Base-by-base conservation (phyloP, 805 yeast species). In the Ogataea pilisensis region DNA sequence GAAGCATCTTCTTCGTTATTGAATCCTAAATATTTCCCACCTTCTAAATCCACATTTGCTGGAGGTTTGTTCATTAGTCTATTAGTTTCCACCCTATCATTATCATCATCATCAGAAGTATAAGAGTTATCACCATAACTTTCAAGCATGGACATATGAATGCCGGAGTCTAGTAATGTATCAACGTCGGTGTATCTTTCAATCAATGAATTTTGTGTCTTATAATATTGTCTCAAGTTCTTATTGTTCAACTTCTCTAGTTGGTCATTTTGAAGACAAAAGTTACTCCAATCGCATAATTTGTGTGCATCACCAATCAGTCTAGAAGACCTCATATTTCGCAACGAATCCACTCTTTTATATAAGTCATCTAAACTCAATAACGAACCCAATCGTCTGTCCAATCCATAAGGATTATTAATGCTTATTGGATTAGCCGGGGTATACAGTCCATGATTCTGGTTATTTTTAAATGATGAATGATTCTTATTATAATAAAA, bases 91-190 rank as follows among this genome's bases (percentile, higher is more conserved):
- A 5, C 14, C 8, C 13, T 27, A 13, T 30, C 35, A 18, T 48
- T 53, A 21, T 29, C 19, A n/a, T 37, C 43, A 8, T 31, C 42
- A 8, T 45, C 50, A 6, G 21, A 31, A 1, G 34, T 37, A 2
- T 27, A 21, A 11, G 49, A 47, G 36, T 66, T 69, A 24, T 64
- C 68, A 3, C 75, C 78, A 51, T 85, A 84, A 37, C 74, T 78
- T 34, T 75, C 68, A 38, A 85, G 69, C 80, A 85, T 80, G 33
- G 73, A 67, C 44, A 72, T 70, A 48, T 80, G 85, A 42, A 85
- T 71, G 1, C 89, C 89, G 4, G 86, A 75, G 53, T 83, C 93
- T 34, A 85, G 66, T 38, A 84, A 64, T 37, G 68, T 65, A 55
- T 85, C 95, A 20, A 85, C 76, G 43, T 76, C 82, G 28, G 59